Base-by-base conservation (phyloP, 208 protist genomes). In the Crithidia expoeki region DNA sequence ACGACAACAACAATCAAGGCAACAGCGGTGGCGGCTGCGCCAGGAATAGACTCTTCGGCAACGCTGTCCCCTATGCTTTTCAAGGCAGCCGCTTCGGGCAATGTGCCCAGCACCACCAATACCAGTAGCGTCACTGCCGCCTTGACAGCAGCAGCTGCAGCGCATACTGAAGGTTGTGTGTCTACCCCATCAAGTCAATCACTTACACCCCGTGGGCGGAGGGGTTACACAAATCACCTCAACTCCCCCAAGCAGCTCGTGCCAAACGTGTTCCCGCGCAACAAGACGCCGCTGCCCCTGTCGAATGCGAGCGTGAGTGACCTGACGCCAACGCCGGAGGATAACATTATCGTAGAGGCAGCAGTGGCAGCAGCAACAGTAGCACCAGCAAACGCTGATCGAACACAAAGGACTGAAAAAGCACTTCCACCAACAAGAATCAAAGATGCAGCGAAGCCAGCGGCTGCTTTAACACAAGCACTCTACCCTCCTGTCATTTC, bases 401-500 rank as follows among this genome's bases (percentile, higher is more conserved):
- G 10, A 7, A 6, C 44, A 21, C 44, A 21, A 7, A 12, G 16
- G 9, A 5, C 16, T 21, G 16, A 21, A 49, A 49, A 17, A 49
- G 21, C 14, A 7, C 21, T 17, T 7, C 4, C 16, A 23, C 11
- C 7, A 33, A 30, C 21, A 25, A 53, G 21, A 12, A 16, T 25
- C 10, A 17, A 46, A 0, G 56, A 1, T 21, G 9, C 56, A 32
- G 19, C 19, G 23, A 28, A n/a, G 36, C 36, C 12, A 12, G 5
- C 36, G 6, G 1, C 51, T 1, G 33, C 56, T 12, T 4, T 32
- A 10, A 19, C 32, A 5, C 4, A 4, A 23, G 44, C 21, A 3
- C 14, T 50, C 6, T 12, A 50, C 36, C 60, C 69, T 27, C 60
- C 80, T 32, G 23, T 28, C 14, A 70, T 81, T n/a, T 81, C 74